A percentile compares a stretch with the other conserved stretches of the same genome.
Evolutionary conservation across 768 basidiomycete genomes (phyloP).

Genomic region (Lyophyllum atratum): DNA sequence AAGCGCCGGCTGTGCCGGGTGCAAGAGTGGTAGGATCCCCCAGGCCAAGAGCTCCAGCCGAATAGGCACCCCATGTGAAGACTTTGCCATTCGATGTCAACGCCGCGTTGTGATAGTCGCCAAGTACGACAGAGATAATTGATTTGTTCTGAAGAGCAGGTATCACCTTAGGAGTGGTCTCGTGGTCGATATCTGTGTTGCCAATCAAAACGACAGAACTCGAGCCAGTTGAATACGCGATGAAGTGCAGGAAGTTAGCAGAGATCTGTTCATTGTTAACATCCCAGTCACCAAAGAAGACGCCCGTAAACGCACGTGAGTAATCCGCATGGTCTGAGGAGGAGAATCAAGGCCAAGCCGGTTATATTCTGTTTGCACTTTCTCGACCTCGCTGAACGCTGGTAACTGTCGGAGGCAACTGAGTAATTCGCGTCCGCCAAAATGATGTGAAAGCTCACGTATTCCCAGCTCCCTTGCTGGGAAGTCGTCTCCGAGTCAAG

Average conservation of each 20-base stretch:
- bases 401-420: slow-evolving; percentile 53
- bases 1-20: slow-evolving; percentile 63
- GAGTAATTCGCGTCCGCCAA: not conserved
- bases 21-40: slow-evolving; percentile 66
- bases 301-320: slow-evolving; percentile 61
- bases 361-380: slow-evolving; percentile 36
- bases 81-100: slow-evolving; percentile 77
- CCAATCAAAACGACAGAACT: slow-evolving; percentile 79
- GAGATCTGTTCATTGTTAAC: slow-evolving; percentile 60
- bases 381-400: slow-evolving; percentile 65
- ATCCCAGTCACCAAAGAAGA: not conserved
- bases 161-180: slow-evolving; percentile 58
- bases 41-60: slow-evolving; percentile 81
- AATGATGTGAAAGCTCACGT: slow-evolving; percentile 47
- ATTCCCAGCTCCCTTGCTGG: slow-evolving; percentile 59
- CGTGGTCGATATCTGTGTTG: slow-evolving; percentile 42
- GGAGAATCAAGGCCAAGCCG: slow-evolving; percentile 32
- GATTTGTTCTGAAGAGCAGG: slow-evolving; percentile 73
- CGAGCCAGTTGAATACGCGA: slow-evolving; percentile 74
- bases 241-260: slow-evolving; percentile 81
- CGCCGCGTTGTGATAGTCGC: slow-evolving; percentile 92
- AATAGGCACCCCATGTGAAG: slow-evolving; percentile 80
- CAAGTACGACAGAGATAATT: slow-evolving; percentile 86
- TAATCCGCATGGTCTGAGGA: slow-evolving; percentile 60
- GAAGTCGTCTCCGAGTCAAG: slow-evolving; percentile 43